These are phyloP conservation scores for Exophiala lecanii-corni DNA, from an alignment of 2,329 filamentous ascomycete genomes.

Conservation along the genomic window DNA sequence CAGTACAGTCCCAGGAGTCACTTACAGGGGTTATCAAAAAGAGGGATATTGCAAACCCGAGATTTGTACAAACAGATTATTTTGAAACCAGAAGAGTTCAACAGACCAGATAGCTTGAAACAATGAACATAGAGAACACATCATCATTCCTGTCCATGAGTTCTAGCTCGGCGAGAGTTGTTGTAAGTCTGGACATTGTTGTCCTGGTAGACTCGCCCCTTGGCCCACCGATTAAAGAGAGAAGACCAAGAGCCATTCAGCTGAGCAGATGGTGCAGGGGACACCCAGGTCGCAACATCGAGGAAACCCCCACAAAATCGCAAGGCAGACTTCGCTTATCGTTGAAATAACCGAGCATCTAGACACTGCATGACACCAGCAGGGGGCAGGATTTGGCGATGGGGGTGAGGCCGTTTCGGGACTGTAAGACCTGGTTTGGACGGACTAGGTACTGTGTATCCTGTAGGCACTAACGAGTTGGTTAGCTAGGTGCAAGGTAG, in stretches of 20 bases:
- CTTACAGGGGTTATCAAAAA: background rate
- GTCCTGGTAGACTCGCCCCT: background rate
- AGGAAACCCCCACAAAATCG: background rate
- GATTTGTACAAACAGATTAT: background rate
- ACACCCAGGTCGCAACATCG: background rate
- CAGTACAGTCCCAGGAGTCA: constrained; percentile 3
- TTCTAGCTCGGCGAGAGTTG: no score
- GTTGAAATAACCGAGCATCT: background rate
- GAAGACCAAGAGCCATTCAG: no score
- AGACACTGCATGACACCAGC: no score
- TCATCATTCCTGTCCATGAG: no score
- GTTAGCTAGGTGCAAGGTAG: no score
- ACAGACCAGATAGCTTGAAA: no score
- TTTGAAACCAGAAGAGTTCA: background rate
- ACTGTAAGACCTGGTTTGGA: no score
- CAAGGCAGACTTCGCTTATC: background rate
- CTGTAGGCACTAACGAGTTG: no score
- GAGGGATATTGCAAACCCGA: background rate
- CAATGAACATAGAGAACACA: no score
- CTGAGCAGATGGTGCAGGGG: background rate
- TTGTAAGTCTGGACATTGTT: no score
- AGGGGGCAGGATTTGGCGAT: background rate
- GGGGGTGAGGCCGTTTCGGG: background rate
- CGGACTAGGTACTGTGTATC: no score
- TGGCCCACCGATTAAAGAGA: background rate